phyloP scores from a whole-genome alignment of 129 eudicot genomes.

The Deinandra increscens region DNA sequence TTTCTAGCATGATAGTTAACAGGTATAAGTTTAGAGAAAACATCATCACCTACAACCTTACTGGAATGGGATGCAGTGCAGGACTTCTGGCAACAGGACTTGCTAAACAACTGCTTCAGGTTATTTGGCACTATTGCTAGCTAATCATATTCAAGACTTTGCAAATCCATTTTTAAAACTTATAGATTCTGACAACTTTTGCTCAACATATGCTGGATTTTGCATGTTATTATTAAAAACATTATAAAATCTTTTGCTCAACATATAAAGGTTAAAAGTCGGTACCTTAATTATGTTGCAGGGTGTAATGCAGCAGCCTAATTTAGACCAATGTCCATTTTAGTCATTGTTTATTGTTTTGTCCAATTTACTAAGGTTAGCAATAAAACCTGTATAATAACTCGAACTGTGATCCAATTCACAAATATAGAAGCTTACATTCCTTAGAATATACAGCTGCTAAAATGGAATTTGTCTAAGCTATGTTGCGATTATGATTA shows the following conservation, averaged over 20 bases:
- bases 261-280: neutral
- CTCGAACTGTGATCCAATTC: neutral
- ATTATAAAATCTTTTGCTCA: neutral
- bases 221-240: neutral
- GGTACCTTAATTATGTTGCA: too few relatives aligned
- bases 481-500: neutral
- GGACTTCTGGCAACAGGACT: slow-evolving; percentile 48
- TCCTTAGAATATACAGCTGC: too few relatives aligned
- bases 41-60: slow-evolving; percentile 43
- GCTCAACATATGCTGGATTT: neutral
- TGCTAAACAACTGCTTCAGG: slow-evolving; percentile 60
- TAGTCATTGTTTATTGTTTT: neutral
- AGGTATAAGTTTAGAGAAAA: slow-evolving; percentile 45
- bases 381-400: neutral
- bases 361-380: neutral
- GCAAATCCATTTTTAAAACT: neutral
- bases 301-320: too few relatives aligned
- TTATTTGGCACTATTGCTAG: neutral
- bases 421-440: neutral
- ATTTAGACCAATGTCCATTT: too few relatives aligned
- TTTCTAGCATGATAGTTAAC: slow-evolving; percentile 44
- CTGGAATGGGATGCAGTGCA: slow-evolving; percentile 72
- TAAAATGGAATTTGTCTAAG: neutral
- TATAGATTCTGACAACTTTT: neutral
- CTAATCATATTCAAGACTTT: neutral